Conservation (phyloP, 2,329 filamentous ascomycete species). For the Trichoderma sp. region DNA sequence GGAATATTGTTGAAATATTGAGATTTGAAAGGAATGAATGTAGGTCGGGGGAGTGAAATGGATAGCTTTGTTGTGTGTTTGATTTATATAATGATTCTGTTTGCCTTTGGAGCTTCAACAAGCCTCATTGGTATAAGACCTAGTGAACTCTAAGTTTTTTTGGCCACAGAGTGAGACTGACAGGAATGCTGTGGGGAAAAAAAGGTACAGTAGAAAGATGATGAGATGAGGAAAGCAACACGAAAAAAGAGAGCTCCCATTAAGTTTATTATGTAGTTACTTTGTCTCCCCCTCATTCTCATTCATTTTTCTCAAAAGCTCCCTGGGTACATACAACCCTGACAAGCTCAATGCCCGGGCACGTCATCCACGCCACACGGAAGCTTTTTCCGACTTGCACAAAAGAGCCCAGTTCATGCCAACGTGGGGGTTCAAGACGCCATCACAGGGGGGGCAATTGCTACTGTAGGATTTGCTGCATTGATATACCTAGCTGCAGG, state of each 20-base stretch:
- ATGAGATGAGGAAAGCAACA: not conserved
- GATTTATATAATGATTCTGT: not conserved
- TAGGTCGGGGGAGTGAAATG: not conserved
- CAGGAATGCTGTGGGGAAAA: not conserved
- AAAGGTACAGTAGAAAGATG: not conserved
- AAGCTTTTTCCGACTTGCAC: not conserved
- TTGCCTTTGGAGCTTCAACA: not conserved
- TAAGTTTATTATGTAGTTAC: not conserved
- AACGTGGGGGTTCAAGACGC: not conserved
- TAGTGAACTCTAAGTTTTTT: not conserved
- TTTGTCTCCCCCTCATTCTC: not conserved
- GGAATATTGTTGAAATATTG: too few relatives aligned
- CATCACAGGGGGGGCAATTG: not conserved
- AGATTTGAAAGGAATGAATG: not conserved
- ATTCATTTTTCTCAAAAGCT: not conserved
- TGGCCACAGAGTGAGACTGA: not conserved
- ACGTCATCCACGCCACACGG: not conserved
- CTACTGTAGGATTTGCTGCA: not conserved
- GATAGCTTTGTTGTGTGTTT: not conserved
- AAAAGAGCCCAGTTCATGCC: not conserved
- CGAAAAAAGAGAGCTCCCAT: not conserved
- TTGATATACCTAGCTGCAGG: not conserved
- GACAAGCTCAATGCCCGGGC: not conserved
- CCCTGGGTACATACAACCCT: not conserved
- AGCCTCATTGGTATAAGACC: not conserved